These are phyloP conservation scores for Vitellaria paradoxa DNA, from an alignment of 179 eudicot genomes.

Conservation along the genomic window DNA sequence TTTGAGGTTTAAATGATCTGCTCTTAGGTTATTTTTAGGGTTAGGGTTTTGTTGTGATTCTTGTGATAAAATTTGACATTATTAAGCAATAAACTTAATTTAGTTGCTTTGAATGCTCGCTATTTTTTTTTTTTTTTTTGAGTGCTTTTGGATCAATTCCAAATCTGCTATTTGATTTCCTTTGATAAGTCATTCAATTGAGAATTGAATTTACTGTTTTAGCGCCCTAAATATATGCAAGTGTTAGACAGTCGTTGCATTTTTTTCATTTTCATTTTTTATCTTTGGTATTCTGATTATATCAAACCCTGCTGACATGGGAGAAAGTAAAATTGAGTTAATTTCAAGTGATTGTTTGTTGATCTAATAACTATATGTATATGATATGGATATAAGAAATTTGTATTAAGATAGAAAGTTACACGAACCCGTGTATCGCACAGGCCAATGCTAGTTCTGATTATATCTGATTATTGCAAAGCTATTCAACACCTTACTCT, in stretches of 20 bases:
- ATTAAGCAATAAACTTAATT: neutral
- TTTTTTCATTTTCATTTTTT: neutral
- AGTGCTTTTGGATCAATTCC: neutral
- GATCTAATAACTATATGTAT: too few relatives aligned
- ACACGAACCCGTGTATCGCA: too few relatives aligned
- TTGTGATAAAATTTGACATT: neutral
- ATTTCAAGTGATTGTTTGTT: too few relatives aligned
- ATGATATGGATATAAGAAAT: too few relatives aligned
- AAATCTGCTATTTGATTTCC: neutral
- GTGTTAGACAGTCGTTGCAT: neutral
- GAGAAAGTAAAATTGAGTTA: too few relatives aligned
- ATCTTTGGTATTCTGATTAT: neutral
- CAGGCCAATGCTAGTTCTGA: too few relatives aligned
- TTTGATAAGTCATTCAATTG: neutral
- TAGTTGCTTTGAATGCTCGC: neutral
- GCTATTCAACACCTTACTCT: neutral
- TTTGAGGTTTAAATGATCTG: too few relatives aligned
- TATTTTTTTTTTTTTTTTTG: too few relatives aligned
- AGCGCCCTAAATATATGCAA: neutral
- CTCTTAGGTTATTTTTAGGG: neutral
- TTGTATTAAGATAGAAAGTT: too few relatives aligned
- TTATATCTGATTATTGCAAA: neutral
- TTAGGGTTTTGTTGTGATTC: slow-evolving; percentile 8
- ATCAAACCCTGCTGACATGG: too few relatives aligned
- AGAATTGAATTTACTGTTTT: neutral